Percentiles rank a stretch among this genome's conserved stretches.
phyloP scores from a whole-genome alignment of 2,329 filamentous ascomycete species.

The Graphium sp. region DNA sequence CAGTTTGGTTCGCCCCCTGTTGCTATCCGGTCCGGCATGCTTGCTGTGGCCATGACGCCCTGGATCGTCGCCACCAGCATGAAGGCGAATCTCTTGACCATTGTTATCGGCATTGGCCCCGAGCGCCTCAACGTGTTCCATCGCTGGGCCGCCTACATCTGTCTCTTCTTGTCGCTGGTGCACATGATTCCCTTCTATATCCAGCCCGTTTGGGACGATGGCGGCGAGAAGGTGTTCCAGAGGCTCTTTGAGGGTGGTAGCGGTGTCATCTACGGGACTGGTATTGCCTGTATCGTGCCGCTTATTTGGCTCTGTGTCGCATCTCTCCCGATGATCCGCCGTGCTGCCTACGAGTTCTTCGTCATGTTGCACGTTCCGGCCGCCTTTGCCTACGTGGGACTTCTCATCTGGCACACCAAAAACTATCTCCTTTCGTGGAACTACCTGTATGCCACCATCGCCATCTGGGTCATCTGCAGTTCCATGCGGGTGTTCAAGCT shows the following conservation, averaged over 20 bases:
- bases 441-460: conserved; percentile 70
- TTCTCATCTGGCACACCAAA: conserved; percentile 92
- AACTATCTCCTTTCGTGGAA: conserved; percentile 84
- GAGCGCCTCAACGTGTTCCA: conserved; percentile 88
- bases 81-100: conserved; percentile 74
- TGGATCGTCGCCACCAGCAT: conserved; percentile 85
- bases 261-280: conserved; percentile 69
- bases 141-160: conserved; percentile 80
- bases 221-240: conserved; percentile 53
- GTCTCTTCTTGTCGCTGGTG: conserved; percentile 64
- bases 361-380: conserved; percentile 69
- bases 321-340: conserved; percentile 63
- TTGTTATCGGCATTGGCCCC: conserved; percentile 79
- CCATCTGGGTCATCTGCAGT: conserved; percentile 65
- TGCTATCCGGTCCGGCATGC: conserved; percentile 78
- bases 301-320: conserved; percentile 70
- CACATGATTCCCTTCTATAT: conserved; percentile 84
- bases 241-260: conserved; percentile 48
- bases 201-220: conserved; percentile 71
- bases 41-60: conserved; percentile 77
- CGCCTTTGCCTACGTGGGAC: conserved; percentile 60
- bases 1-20: conserved; percentile 74
- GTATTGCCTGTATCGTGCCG: conserved; percentile 66
- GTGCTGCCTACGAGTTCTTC: conserved; percentile 73
- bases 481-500: conserved; percentile 62